Evolutionary conservation across 2,329 filamentous ascomycete genomes (phyloP).

Genomic region (Fusarium sp.): DNA sequence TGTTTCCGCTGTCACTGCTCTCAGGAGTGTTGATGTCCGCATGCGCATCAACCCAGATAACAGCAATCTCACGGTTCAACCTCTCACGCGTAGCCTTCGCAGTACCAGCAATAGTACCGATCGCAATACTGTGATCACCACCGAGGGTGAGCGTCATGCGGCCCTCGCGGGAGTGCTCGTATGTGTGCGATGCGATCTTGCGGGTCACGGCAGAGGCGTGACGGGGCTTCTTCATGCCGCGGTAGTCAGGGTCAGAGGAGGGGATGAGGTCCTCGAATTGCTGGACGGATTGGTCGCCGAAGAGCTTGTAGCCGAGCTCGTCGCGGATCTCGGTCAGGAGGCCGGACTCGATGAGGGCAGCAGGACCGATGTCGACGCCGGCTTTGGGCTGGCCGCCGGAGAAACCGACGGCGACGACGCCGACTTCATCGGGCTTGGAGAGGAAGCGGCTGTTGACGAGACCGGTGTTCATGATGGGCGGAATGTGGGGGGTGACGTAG

Average conservation of each 20-base stretch:
- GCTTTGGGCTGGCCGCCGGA: constrained; percentile 92
- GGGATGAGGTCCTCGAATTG: constrained; percentile 82
- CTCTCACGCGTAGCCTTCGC: constrained; percentile 89
- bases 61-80: constrained; percentile 83
- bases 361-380: constrained; percentile 91
- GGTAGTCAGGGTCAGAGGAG: constrained; percentile 78
- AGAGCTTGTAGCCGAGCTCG: constrained; percentile 89
- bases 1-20: constrained; percentile 88
- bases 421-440: constrained; percentile 80
- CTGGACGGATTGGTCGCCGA: constrained; percentile 86
- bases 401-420: constrained; percentile 94
- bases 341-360: constrained; percentile 88
- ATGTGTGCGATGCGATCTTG: constrained; percentile 84
- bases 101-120: constrained; percentile 89
- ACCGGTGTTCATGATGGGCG: constrained; percentile 61
- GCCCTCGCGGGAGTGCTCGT: constrained; percentile 84
- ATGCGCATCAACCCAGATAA: constrained; percentile 99
- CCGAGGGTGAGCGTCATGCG: constrained; percentile 92
- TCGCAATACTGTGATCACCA: constrained; percentile 96
- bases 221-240: constrained; percentile 93
- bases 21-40: constrained; percentile 98
- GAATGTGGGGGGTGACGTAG: constrained; percentile 45
- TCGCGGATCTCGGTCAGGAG: constrained; percentile 84
- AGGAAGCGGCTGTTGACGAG: constrained; percentile 79
- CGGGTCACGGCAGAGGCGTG: constrained; percentile 87